Evolutionary conservation across 164 flowering plant genomes (phyloP), one percentile per base, ranked within the genome.

Genomic region (Vitis rotundifolia): DNA sequence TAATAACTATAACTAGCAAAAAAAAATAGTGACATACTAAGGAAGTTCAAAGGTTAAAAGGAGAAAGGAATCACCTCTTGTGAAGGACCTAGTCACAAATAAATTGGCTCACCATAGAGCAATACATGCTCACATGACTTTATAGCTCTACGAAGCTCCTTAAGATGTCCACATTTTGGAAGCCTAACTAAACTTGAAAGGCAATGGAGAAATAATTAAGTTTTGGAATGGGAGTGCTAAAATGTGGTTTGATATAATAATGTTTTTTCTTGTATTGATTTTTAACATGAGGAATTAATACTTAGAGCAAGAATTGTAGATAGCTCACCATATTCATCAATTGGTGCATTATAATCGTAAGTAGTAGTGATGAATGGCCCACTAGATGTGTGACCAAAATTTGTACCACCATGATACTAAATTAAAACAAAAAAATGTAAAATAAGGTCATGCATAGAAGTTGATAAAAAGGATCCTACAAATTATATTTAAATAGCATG

Each of bases 331-430:
- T 96, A 96, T 77, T 96, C 99, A 83, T 96, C 99, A 75, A 95
- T 90, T n/a, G 98, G 99, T 68, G 99, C 99, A 74, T 95, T 94
- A 82, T 95, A 95, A 74, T 95, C 99, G 73, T 95, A 95, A 79
- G 98, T 95, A 60, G 99, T 95, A 10, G 97, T 95, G 68, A 95
- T 95, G 78, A 95, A 95, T 66, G 98, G 99, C 58, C 99, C 99
- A 3, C 99, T 98, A 54, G 97, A 74, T 48, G 98, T 93, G 60
- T 98, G 97, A 15, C 94, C 99, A 82, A 95, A 95, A 78, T 95
- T 95, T 80, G 99, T 95, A 66, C 99, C 99, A 19, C 99, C 99
- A 81, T 95, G 99, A 78, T 95, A 93, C 99, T 95, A 70, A 61
- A 75, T 18, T 9, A 31, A 48, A 57, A 57, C 13, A 61, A 1